These are phyloP conservation scores for Solanum bulbocastanum DNA, from an alignment of 257 asterid species.

Conservation along the genomic window DNA sequence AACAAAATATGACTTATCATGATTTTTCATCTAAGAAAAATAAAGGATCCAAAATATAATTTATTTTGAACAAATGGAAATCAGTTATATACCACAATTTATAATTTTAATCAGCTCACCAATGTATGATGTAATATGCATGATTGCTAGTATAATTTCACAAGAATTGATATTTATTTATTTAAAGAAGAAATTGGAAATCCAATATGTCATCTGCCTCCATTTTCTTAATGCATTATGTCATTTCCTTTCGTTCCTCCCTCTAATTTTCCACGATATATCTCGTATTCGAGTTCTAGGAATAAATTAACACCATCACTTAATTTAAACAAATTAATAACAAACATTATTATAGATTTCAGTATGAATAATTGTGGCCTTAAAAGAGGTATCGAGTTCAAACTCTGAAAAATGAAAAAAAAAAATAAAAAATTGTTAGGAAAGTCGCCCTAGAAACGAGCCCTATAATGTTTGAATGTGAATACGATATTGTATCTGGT, in stretches of 20 bases:
- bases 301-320: too few relatives aligned
- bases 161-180: neutral
- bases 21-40: neutral
- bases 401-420: too few relatives aligned
- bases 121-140: neutral
- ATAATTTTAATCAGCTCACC: neutral
- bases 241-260: neutral
- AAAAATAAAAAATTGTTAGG: too few relatives aligned
- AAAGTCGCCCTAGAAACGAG: neutral
- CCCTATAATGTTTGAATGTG: neutral
- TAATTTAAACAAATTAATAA: too few relatives aligned
- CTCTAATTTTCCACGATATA: neutral
- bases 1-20: neutral
- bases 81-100: neutral
- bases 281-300: neutral
- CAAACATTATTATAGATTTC: neutral
- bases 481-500: neutral
- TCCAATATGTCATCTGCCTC: neutral
- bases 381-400: neutral
- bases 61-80: neutral
- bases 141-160: neutral
- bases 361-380: neutral
- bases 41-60: neutral
- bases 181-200: neutral
- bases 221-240: neutral